phyloP scores from a whole-genome alignment of 2,329 filamentous ascomycete genomes.

The Teratosphaeria pseudoeucalypti region DNA sequence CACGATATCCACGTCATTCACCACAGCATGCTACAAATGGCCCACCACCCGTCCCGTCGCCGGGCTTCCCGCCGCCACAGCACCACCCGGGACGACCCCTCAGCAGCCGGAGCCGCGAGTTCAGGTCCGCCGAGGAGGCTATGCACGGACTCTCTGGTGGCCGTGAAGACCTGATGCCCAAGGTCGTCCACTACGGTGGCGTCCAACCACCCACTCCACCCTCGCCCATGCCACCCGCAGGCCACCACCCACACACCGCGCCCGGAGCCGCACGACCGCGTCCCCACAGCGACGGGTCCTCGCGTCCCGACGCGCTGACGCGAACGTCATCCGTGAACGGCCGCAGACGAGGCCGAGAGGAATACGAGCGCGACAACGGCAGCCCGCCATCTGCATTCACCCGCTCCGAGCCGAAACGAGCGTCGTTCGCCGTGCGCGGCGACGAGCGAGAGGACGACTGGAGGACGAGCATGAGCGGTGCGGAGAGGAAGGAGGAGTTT shows the following conservation, averaged over 20 bases:
- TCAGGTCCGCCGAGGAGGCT: slow-evolving; percentile 90
- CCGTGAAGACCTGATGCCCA: slow-evolving; percentile 83
- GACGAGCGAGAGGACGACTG: slow-evolving; percentile 23
- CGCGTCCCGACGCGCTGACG: slow-evolving; percentile 20
- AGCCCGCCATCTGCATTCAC: slow-evolving; percentile 55
- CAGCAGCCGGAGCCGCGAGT: slow-evolving; percentile 61
- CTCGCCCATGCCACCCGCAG: slow-evolving; percentile 52
- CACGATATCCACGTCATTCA: slow-evolving; percentile 41
- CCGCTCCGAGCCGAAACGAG: slow-evolving; percentile 50
- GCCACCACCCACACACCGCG: slow-evolving; percentile 10
- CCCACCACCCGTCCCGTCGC: slow-evolving; percentile 64
- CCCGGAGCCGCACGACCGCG: slow-evolving; percentile 14
- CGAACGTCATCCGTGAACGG: slow-evolving; percentile 44
- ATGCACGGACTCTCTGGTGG: slow-evolving; percentile 83
- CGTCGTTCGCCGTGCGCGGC: slow-evolving; percentile 17
- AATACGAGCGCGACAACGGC: slow-evolving; percentile 81
- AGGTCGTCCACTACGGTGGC: slow-evolving; percentile 88
- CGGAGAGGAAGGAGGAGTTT: slow-evolving; percentile 89
- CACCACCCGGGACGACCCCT: slow-evolving; percentile 39
- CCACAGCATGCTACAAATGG: slow-evolving; percentile 45
- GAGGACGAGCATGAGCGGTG: slow-evolving; percentile 74
- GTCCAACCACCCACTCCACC: slow-evolving; percentile 89
- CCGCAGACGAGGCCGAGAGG: slow-evolving; percentile 69
- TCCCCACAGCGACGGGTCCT: slow-evolving; percentile 9
- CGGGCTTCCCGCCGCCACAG: slow-evolving; percentile 54